phyloP scores from a whole-genome alignment of 345 rosid species.

The Physaria fendleri region DNA sequence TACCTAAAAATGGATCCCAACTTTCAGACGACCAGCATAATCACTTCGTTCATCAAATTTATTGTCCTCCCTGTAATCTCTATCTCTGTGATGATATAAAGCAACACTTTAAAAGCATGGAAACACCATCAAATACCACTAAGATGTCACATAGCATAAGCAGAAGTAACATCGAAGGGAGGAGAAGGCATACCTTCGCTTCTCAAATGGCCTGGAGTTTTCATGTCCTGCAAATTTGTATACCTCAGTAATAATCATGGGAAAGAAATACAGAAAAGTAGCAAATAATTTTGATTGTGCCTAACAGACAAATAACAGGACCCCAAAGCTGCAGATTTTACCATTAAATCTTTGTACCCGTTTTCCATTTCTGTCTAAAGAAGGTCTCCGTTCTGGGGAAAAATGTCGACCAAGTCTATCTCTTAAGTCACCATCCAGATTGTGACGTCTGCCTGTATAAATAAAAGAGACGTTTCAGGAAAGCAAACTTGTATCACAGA shows the following conservation, averaged over 20 bases:
- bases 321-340: constrained; percentile 35
- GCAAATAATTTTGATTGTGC: not conserved
- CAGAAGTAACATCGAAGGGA: not conserved
- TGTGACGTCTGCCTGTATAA: constrained; percentile 56
- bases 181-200: constrained; percentile 44
- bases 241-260: constrained; percentile 1
- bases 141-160: not conserved
- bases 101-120: not conserved
- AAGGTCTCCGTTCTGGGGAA: constrained; percentile 56
- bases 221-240: constrained; percentile 57
- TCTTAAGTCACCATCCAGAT: constrained; percentile 71
- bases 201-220: constrained; percentile 49
- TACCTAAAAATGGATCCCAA: no score
- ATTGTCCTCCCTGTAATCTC: constrained; percentile 46
- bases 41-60: constrained; percentile 50
- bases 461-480: constrained; percentile 25
- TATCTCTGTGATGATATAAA: constrained; percentile 37
- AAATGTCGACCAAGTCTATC: constrained; percentile 65
- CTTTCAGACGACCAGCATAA: constrained; percentile 49
- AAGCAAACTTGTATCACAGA: constrained; percentile 18
- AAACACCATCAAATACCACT: constrained; percentile 1
- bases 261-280: constrained; percentile 8
- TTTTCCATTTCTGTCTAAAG: constrained; percentile 50
- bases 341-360: constrained; percentile 40
- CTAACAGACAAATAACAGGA: not conserved